Evolutionary conservation across 169 alveolate species (phyloP), one percentile per base, ranked within the genome.

Genomic region (Babesia caballi): DNA sequence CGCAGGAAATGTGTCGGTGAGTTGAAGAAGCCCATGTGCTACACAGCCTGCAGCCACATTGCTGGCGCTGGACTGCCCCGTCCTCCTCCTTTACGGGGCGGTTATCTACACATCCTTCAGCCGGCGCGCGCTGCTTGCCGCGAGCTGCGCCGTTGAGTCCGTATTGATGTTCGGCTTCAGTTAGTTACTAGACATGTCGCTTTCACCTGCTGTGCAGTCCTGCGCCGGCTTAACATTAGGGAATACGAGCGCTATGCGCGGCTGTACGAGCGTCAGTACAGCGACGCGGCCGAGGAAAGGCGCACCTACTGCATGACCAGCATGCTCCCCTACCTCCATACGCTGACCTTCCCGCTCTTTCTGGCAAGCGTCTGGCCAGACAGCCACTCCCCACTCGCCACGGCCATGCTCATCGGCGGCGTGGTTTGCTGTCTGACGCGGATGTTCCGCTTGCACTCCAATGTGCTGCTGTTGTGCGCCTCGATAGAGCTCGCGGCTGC

Each of bases 51-150:
- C 73, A 63, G 73, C 73, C 73, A 49, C 73, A 9, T 63, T 63
- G 50, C 47, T 63, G 61, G 52, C 60, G 47, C 50, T 63, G 61
- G 73, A 63, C 50, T 63, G 61, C 51, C 6, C 73, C 7, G 36
- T 33, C 40, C 47, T 63, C 46, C 51, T 30, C 35, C 25, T 63
- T 15, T 30, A 46, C 46, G 38, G 15, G 25, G 60, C 46, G 32
- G 2, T 63, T 2, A 49, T 44, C 42, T 44, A 23, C 50, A n/a
- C 21, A 3, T 17, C 21, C n/a, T 44, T 63, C 47, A 51, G 32
- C 52, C 25, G 5, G 15, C 19, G 21, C 25, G 12, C 21, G 44
- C 30, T 63, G 19, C 50, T 3, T 19, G 19, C 27, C 23, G 73
- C 61, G 12, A 23, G 14, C 4, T 27, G 30, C n/a, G 60, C 60